Conservation (phyloP, 192 early-diverging fungal species). For the Coemansia sp. region DNA sequence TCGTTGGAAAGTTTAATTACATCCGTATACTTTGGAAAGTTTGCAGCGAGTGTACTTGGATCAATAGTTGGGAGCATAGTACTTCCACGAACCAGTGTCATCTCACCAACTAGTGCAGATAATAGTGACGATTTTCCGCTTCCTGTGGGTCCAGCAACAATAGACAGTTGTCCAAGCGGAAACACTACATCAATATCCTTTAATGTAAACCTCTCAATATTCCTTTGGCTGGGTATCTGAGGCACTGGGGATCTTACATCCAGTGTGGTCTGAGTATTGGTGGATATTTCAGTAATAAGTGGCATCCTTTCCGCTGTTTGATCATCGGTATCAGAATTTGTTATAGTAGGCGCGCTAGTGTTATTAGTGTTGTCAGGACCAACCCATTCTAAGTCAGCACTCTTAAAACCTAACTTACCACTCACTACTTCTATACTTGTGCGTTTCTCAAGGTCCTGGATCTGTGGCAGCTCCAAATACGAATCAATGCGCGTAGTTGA, state of each 20-base stretch:
- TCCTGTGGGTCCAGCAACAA: slow-evolving; percentile 84
- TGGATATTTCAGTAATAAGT: not conserved
- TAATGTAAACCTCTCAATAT: slow-evolving; percentile 51
- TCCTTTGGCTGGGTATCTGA: not conserved
- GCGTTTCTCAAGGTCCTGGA: slow-evolving; percentile 55
- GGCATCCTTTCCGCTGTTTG: not conserved
- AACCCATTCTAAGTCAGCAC: slow-evolving; percentile 40
- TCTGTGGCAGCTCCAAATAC: slow-evolving; percentile 73
- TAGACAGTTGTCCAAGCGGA: slow-evolving; percentile 55
- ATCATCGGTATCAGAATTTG: not conserved
- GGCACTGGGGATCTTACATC: not conserved
- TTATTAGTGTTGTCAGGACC: too few relatives aligned
- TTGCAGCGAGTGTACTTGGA: not conserved
- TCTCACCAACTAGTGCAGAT: slow-evolving; percentile 75
- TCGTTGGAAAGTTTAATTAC: slow-evolving; percentile 12
- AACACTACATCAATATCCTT: slow-evolving; percentile 63
- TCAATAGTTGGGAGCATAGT: slow-evolving; percentile 20
- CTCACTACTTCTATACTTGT: slow-evolving; percentile 2
- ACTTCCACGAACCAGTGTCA: slow-evolving; percentile 30
- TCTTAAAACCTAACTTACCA: slow-evolving; percentile 23
- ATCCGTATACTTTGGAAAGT: slow-evolving; percentile 1
- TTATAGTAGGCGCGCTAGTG: not conserved
- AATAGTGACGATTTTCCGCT: slow-evolving; percentile 79
- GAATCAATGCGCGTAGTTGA: slow-evolving; percentile 66
- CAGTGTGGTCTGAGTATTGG: not conserved